These are phyloP conservation scores for Aspergillus fumigatus DNA, from an alignment of 2,329 filamentous ascomycete genomes.

Conservation along the genomic window DNA sequence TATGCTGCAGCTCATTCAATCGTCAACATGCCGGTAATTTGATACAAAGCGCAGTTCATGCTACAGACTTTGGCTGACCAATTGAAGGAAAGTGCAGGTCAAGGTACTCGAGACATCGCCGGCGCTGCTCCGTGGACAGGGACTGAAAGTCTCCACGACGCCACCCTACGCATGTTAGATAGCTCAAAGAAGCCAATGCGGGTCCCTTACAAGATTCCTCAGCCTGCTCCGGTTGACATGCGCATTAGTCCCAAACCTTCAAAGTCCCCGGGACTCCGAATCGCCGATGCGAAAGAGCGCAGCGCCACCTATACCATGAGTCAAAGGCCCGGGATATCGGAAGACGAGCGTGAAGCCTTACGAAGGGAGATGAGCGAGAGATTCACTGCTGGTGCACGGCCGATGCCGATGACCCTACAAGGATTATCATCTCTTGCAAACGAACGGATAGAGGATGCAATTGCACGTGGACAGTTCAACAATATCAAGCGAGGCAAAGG, in stretches of 20 bases:
- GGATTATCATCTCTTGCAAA: conserved; percentile 83
- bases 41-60: not conserved
- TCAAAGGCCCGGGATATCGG: conserved; percentile 56
- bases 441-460: conserved; percentile 88
- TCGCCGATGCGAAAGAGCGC: conserved; percentile 56
- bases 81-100: conserved; percentile 54
- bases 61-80: not conserved
- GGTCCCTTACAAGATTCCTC: conserved; percentile 38
- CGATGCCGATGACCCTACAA: conserved; percentile 70
- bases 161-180: conserved; percentile 73
- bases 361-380: conserved; percentile 72
- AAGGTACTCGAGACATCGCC: conserved; percentile 65
- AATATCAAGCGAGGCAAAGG: conserved; percentile 76
- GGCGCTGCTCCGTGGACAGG: conserved; percentile 72
- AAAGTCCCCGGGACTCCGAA: conserved; percentile 43
- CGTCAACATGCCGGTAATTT: conserved; percentile 47
- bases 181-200: conserved; percentile 57
- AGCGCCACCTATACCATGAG: conserved; percentile 52
- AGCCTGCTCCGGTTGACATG: conserved; percentile 40
- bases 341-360: conserved; percentile 68
- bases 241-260: conserved; percentile 43
- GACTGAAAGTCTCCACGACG: conserved; percentile 67
- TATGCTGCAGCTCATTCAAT: conserved; percentile 52
- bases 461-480: conserved; percentile 82
- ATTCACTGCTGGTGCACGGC: conserved; percentile 67